Base-by-base conservation (phyloP, 352 stramenopile genomes). In the Globisporangium nodosum region DNA sequence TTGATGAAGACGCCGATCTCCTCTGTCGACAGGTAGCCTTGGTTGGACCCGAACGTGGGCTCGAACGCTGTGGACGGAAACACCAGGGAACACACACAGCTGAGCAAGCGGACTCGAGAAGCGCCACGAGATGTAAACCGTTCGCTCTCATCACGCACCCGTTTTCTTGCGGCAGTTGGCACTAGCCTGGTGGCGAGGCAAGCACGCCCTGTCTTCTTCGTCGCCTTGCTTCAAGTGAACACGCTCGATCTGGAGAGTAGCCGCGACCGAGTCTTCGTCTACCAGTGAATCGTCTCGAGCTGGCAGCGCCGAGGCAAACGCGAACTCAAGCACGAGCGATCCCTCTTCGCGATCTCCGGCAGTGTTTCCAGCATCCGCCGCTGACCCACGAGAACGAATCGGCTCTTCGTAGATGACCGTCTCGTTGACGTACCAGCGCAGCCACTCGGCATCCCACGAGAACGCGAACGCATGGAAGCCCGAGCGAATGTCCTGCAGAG, bases 1-100 rank as follows among this genome's bases (percentile, higher is more conserved):
- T 87, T 63, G 33, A 92, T 63, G 39, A 81, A 94, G 0, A 56
- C 61, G 30, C 85, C 62, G 21, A 94, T 68, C 64, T 94, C 74
- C 12, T 65, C 43, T 1, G 83, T 72, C 4, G 83, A 90, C 2
- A 94, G 54, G 43, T 75, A 87, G 16, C 85, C 82, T 11, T 76
- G 62, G 37, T 90, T 74, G 4, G 76, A 77, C 6, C 85, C 85
- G 24, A 90, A 58, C 2, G 72, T 77, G 3, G 83, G 82, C 43
- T 57, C 54, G 56, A 77, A 80, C 13, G 65, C 73, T 87, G 20
- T 43, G n/a, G 7, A 27, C 20, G 53, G 21, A 47, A 31, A 13
- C 13, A 49, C 11, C 46, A 60, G 5, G 3, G 15, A 52, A 40
- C 11, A 48, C 16, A 16, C n/a, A 49, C 6, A 30, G 50, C 58